phyloP scores from a whole-genome alignment of 2,329 filamentous ascomycete species.

The Aspergillus calidoustus region DNA sequence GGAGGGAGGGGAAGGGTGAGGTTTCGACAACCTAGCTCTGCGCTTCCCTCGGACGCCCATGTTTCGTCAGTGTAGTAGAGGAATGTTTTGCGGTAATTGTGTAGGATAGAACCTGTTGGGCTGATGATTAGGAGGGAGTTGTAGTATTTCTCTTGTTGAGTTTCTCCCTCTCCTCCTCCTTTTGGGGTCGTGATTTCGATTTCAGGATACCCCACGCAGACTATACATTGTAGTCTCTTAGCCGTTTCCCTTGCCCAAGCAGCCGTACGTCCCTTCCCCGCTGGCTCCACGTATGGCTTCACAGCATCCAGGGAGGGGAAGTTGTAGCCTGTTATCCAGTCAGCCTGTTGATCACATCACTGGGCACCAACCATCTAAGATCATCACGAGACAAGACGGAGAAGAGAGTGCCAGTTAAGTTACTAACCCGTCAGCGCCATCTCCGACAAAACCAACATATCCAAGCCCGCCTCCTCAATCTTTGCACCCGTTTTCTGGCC shows the following conservation, averaged over 20 bases:
- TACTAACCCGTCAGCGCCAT: conserved; percentile 61
- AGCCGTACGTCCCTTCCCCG: conserved; percentile 58
- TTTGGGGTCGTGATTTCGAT: conserved; percentile 28
- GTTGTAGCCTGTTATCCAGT: conserved; percentile 59
- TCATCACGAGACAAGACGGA: conserved; percentile 4
- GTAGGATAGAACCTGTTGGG: conserved; percentile 58
- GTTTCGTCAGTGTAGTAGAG: conserved; percentile 71
- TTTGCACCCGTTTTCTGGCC: conserved; percentile 21
- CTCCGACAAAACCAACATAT: conserved; percentile 66
- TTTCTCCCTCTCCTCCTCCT: conserved; percentile 9
- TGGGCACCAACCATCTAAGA: background rate
- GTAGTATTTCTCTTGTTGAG: conserved; percentile 49
- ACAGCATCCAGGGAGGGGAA: conserved; percentile 63
- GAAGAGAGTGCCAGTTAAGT: conserved; percentile 2
- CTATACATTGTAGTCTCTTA: conserved; percentile 58
- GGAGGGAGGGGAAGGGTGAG: conserved; percentile 26
- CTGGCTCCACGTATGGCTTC: conserved; percentile 63
- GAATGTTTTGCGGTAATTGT: conserved; percentile 67
- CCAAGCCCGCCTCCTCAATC: conserved; percentile 42
- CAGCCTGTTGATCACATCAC: background rate
- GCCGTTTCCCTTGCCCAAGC: conserved; percentile 63
- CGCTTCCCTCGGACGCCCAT: conserved; percentile 61
- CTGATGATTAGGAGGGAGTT: conserved; percentile 64
- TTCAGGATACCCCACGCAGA: conserved; percentile 69
- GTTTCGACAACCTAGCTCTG: conserved; percentile 37